A percentile compares a stretch with the other conserved stretches of the same genome.
phyloP scores from a whole-genome alignment of 441 rosid species.

The Hura crepitans region DNA sequence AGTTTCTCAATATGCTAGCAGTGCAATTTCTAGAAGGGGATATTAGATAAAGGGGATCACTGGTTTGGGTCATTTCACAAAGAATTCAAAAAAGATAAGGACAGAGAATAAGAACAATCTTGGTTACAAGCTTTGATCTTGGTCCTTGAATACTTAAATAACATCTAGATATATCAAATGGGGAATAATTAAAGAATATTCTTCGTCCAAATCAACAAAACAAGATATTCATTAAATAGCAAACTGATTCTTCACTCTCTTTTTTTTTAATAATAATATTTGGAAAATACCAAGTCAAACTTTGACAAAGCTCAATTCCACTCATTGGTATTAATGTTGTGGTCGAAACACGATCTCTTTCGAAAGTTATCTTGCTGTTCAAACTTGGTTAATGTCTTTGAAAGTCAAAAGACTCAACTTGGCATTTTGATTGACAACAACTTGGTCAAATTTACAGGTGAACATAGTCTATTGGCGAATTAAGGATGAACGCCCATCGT shows the following conservation, averaged over 20 bases:
- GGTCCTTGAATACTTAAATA: not conserved
- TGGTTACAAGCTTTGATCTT: constrained; percentile 5
- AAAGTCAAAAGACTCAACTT: not conserved
- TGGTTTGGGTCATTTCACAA: constrained; percentile 1
- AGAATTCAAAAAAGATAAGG: constrained; percentile 8
- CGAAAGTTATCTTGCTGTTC: not conserved
- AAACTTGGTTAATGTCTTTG: not conserved
- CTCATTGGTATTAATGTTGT: not conserved
- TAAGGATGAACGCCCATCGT: not conserved
- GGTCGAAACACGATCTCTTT: not conserved
- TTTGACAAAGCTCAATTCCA: no score
- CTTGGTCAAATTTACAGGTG: no score
- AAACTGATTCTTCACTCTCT: not conserved
- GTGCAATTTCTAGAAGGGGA: no score
- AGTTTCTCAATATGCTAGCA: no score
- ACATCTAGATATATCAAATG: not conserved
- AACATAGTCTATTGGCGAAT: not conserved
- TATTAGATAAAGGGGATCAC: not conserved
- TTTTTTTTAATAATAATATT: not conserved
- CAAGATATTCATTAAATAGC: constrained; percentile 16
- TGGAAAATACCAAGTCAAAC: not conserved
- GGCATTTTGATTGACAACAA: not conserved
- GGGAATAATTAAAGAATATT: constrained; percentile 3
- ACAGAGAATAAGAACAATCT: constrained; percentile 17
- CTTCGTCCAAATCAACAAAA: not conserved